Evolutionary conservation across 1,284 basidiomycete species (phyloP), one percentile per base, ranked within the genome.

Genomic region (Leccinum subrobustum): DNA sequence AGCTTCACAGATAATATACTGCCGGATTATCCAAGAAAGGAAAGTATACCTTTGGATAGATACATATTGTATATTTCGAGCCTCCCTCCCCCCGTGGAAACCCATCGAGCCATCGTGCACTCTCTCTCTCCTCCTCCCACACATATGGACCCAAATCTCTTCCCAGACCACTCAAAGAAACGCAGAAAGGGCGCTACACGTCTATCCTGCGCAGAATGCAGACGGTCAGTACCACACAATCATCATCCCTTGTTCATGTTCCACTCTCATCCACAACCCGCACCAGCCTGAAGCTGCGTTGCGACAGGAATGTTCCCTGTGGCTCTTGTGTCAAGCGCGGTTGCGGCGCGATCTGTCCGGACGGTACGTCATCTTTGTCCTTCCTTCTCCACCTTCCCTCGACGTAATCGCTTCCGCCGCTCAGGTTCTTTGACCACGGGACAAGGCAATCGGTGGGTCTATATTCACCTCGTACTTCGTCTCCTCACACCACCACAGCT

Each of bases 121-220:
- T 57, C 56, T 61, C 60, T 52, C 54, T 61, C 57, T 58, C 68
- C 59, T 60, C 63, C 59, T 77, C 63, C 67, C 37, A 68, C 61
- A 61, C 9, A 66, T 42, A 70, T 77, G 59, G 77, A 80, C 62
- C 72, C 59, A 60, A 68, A 35, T 61, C 66, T 68, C 58, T 72
- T 70, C 20, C 70, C 77, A 14, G 76, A 74, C 58, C 76, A 79
- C 14, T 69, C 78, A 23, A 88, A 88, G 77, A 90, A 89, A 73
- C 82, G 87, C 53, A 81, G 88, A 72, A 88, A 91, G 64, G 89
- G 89, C 50, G 88, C 89, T 11, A 89, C 86, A 3, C 82, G 89
- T 53, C 80, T 91, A 48, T 89, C 87, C 5, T 91, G 88, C 68
- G 89, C 89, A 23, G 89, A 91, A 66, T 91, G 89, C 70, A 80